phyloP scores from a whole-genome alignment of 2,329 filamentous ascomycete species.

The Calonectria montana region DNA sequence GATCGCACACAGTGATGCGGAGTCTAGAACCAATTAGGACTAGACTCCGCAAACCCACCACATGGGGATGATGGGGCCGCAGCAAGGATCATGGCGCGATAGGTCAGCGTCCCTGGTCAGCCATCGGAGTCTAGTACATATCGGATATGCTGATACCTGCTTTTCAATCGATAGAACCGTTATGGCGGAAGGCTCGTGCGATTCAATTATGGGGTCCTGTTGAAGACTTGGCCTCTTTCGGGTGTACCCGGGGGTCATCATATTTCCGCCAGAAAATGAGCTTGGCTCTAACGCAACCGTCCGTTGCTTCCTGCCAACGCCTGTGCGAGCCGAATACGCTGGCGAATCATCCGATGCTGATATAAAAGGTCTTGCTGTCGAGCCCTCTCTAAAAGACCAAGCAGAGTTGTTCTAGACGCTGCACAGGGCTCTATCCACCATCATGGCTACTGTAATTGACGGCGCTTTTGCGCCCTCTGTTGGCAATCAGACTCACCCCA shows the following conservation, averaged over 20 bases:
- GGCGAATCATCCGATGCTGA: background rate
- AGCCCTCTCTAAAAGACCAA: no score
- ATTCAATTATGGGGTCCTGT: background rate
- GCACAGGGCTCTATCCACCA: background rate
- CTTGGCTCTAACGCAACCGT: background rate
- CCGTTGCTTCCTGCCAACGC: background rate
- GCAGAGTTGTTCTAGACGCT: background rate
- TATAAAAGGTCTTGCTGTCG: background rate
- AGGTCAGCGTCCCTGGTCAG: background rate
- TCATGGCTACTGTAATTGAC: background rate
- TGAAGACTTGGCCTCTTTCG: background rate
- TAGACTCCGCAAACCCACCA: conserved; percentile 36
- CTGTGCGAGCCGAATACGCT: background rate
- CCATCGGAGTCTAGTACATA: conserved; percentile 42
- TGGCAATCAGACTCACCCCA: conserved; percentile 11
- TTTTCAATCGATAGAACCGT: background rate
- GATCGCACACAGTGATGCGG: conserved; percentile 35
- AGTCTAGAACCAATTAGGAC: conserved; percentile 44
- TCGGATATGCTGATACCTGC: conserved; percentile 27
- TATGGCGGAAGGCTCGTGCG: background rate
- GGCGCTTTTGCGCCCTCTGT: background rate
- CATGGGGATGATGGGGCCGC: background rate
- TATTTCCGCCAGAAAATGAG: background rate
- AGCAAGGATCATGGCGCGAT: background rate
- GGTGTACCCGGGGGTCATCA: background rate